Percentiles rank a stretch among this genome's conserved stretches.
phyloP scores from a whole-genome alignment of 2,329 filamentous ascomycete genomes.

The Exophiala oligosperma region DNA sequence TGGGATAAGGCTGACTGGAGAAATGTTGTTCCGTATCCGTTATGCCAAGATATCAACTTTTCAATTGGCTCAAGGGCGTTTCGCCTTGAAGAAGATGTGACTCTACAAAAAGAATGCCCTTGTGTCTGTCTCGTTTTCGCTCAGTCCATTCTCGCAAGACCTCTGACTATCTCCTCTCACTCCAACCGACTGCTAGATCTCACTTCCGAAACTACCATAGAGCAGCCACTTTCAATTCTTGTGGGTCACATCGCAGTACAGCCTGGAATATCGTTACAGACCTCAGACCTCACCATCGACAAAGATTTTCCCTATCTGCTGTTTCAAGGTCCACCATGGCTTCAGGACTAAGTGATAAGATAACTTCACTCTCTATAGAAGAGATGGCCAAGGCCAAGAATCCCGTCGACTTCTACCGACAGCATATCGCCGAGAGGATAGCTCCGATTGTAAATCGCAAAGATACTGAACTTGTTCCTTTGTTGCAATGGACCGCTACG shows the following conservation, averaged over 20 bases:
- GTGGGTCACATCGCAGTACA: no score
- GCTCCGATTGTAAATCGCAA: slow-evolving; percentile 41
- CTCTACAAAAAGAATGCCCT: slow-evolving; percentile 15
- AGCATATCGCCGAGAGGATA: slow-evolving; percentile 46
- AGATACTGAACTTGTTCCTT: slow-evolving; percentile 39
- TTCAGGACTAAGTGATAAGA: slow-evolving; percentile 9
- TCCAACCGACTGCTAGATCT: background rate
- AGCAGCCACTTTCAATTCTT: no score
- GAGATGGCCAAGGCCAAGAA: slow-evolving; percentile 38
- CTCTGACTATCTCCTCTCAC: background rate
- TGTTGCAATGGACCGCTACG: slow-evolving; percentile 46
- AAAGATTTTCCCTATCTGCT: slow-evolving; percentile 1
- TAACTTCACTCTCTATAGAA: slow-evolving; percentile 37
- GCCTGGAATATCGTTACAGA: no score
- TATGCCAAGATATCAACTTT: slow-evolving; percentile 24
- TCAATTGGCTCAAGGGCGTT: slow-evolving; percentile 12
- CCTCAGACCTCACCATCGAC: background rate
- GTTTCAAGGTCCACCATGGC: slow-evolving; percentile 13
- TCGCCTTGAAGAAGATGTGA: slow-evolving; percentile 1
- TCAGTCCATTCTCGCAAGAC: background rate
- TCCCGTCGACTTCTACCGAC: slow-evolving; percentile 48
- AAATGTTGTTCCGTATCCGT: slow-evolving; percentile 11
- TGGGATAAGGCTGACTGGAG: background rate
- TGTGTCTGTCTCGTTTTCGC: background rate
- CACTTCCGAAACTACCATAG: background rate